A percentile compares a stretch with the other conserved stretches of the same genome.
These are phyloP conservation scores for Ceratocystis ficicola DNA, from an alignment of 2,329 filamentous ascomycete genomes.

Conservation along the genomic window DNA sequence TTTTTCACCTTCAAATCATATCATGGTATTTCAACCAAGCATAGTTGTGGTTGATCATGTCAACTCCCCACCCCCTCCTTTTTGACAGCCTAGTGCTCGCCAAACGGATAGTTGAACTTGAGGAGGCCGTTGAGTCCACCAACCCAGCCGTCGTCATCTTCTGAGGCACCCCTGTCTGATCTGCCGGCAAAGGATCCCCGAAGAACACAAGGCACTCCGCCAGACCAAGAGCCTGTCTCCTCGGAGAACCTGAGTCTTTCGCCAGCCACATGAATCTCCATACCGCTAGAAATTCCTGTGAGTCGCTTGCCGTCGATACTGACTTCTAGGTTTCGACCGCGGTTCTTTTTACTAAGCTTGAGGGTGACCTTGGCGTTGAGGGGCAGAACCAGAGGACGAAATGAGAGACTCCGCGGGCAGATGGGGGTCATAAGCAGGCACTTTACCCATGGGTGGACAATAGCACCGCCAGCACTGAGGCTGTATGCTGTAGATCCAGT, in stretches of 20 bases:
- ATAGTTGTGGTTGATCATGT: neutral
- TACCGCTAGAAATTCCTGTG: slow-evolving; percentile 56
- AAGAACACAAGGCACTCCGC: slow-evolving; percentile 87
- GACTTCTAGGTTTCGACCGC: slow-evolving; percentile 63
- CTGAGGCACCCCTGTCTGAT: slow-evolving; percentile 28
- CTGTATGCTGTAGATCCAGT: slow-evolving; percentile 94
- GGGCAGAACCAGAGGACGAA: slow-evolving; percentile 80
- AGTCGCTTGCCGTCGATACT: slow-evolving; percentile 66
- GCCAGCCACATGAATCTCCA: slow-evolving; percentile 79
- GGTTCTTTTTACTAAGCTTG: slow-evolving; percentile 67
- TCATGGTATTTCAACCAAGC: neutral
- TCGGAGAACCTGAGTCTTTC: slow-evolving; percentile 70
- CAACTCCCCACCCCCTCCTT: neutral
- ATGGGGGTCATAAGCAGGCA: slow-evolving; percentile 87
- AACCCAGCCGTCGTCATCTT: slow-evolving; percentile 88
- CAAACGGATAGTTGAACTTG: slow-evolving; percentile 97
- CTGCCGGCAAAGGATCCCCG: slow-evolving; percentile 40
- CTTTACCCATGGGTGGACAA: slow-evolving; percentile 85
- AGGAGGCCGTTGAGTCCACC: slow-evolving; percentile 83
- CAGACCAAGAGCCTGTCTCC: slow-evolving; percentile 67
- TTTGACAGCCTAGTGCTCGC: slow-evolving; percentile 29
- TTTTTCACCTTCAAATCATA: neutral
- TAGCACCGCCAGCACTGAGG: slow-evolving; percentile 81
- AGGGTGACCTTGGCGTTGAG: slow-evolving; percentile 74
- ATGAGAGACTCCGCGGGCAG: slow-evolving; percentile 81